phyloP scores from a whole-genome alignment of 352 stramenopile species.

The Phytophthora multivora region DNA sequence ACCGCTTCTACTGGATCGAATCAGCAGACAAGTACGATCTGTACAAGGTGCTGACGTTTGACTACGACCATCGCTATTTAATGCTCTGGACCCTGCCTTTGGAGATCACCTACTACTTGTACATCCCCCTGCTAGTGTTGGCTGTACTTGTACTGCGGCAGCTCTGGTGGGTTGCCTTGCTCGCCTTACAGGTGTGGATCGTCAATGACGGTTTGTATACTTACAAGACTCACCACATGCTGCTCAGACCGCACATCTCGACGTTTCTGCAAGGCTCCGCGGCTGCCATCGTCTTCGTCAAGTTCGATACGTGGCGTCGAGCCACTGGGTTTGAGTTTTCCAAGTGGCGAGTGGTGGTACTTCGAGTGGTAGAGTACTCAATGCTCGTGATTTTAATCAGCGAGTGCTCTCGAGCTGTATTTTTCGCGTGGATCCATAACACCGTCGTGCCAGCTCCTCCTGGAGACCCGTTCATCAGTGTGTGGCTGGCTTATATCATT shows the following conservation, averaged over 20 bases:
- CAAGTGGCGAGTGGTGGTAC: conserved; percentile 4
- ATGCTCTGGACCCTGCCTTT: conserved; percentile 58
- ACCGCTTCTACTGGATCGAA: conserved; percentile 33
- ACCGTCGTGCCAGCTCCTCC: conserved; percentile 18
- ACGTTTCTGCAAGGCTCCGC: conserved; percentile 44
- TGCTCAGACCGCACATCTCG: conserved; percentile 28
- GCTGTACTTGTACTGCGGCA: conserved; percentile 19
- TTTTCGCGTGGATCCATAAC: conserved; percentile 39
- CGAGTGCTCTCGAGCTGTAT: conserved; percentile 23
- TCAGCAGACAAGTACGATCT: conserved; percentile 33
- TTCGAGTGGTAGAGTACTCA: conserved; percentile 22
- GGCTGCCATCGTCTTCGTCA: conserved; percentile 34
- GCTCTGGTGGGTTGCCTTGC: conserved; percentile 25
- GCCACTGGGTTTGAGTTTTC: conserved; percentile 23
- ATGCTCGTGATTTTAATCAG: conserved; percentile 35
- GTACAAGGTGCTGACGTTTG: conserved; percentile 44
- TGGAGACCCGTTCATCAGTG: conserved; percentile 35
- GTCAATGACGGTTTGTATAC: conserved; percentile 19
- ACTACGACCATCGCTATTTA: conserved; percentile 35
- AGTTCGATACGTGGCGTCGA: conserved; percentile 21
- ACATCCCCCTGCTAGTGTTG: conserved; percentile 45
- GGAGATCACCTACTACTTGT: conserved; percentile 50
- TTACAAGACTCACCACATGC: conserved; percentile 33
- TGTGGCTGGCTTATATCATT: conserved; percentile 31
- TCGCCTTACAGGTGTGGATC: conserved; percentile 25